Base-by-base conservation (phyloP, 306 rosid species). In the Senna siamea region DNA sequence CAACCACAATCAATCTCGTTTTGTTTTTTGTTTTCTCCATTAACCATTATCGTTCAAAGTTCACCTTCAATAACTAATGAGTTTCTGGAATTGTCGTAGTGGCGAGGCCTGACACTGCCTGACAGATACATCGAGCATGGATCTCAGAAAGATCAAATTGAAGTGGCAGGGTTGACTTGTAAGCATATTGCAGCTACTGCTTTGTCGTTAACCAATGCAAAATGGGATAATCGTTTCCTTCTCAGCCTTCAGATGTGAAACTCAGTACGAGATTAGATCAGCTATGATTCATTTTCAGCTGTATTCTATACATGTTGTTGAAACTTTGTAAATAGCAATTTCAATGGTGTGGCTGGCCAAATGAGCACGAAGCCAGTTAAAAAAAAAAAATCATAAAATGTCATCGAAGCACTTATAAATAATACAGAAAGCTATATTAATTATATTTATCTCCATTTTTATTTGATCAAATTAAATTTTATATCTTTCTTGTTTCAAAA, bases 71-170 rank as follows among this genome's bases (percentile, higher is more conserved):
- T 47, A 13, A 2, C 11, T 14, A 13, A 47, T 3, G 41, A 9
- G n/a, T 14, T 18, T 69, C 6, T 70, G 62, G 1, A 26, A 46
- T 7, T 66, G 28, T 28, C 73, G 78, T 51, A 84, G 87, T 84
- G 82, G 87, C 75, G 85, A 63, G 51, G 80, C 26, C 15, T 84
- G 78, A 60, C 62, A 57, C 80, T 84, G 13, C 89, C 89, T 9
- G 89, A 85, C 53, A 79, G 87, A 77, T 82, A 85, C 53, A 74
- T 85, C 4, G 85, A 85, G 30, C 89, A 85, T 56, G 87, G 89
- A 70, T 55, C 85, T 38, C 89, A 85, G 44, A 32, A 8, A 3
- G 69, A 60, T 72, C 87, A 85, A 52, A 69, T 57, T 20, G 77
- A 85, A 67, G 75, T 55, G 54, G 85, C 87, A 46, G 89, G 89